These are phyloP conservation scores for Crithidia bombi DNA, from an alignment of 208 protist genomes.

Conservation along the genomic window DNA sequence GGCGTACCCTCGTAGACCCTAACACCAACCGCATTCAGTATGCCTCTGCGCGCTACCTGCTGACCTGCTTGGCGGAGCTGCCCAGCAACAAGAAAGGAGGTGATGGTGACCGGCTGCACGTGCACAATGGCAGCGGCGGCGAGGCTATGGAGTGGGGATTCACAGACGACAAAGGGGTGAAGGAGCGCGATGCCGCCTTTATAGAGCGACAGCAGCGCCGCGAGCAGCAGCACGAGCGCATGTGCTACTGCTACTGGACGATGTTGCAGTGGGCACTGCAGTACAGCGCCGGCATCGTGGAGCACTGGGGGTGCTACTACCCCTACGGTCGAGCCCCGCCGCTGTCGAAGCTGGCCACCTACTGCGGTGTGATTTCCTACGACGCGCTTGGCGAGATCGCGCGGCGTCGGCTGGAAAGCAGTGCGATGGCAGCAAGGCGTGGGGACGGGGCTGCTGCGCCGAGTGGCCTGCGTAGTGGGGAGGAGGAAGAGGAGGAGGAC, in stretches of 20 bases:
- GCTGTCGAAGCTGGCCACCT: conserved; percentile 65
- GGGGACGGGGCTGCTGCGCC: background rate
- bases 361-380: conserved; percentile 84
- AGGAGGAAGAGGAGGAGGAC: conserved; percentile 36
- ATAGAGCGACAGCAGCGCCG: conserved; percentile 44
- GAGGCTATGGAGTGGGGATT: conserved; percentile 43
- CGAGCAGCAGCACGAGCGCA: conserved; percentile 53
- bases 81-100: conserved; percentile 31
- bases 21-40: conserved; percentile 80
- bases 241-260: conserved; percentile 91
- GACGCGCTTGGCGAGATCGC: conserved; percentile 67
- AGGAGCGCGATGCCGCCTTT: conserved; percentile 35
- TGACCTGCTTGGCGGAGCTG: conserved; percentile 79
- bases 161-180: background rate
- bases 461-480: background rate
- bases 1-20: conserved; percentile 68
- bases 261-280: conserved; percentile 92
- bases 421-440: conserved; percentile 7
- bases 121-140: conserved; percentile 40
- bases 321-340: conserved; percentile 76
- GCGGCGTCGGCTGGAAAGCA: conserved; percentile 27
- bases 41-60: conserved; percentile 73
- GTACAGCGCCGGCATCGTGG: conserved; percentile 82
- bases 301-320: conserved; percentile 91
- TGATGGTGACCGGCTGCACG: conserved; percentile 37